phyloP scores from a whole-genome alignment of 768 basidiomycete species.

The Clitopilus hobsonii region DNA sequence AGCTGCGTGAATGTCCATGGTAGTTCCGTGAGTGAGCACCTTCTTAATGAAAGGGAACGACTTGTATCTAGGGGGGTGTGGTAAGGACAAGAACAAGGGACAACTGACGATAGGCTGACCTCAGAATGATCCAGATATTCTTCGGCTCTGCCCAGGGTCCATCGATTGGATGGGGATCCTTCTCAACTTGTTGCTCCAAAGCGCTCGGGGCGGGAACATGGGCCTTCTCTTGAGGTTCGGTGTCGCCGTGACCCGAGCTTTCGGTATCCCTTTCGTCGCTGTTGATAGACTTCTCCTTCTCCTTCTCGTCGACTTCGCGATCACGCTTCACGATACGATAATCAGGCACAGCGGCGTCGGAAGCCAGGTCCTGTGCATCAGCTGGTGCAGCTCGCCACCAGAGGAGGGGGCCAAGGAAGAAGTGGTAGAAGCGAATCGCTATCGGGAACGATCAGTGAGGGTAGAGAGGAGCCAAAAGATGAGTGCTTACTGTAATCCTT shows the following conservation, averaged over 20 bases:
- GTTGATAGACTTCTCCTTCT: neutral
- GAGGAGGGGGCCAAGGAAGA: slow-evolving; percentile 22
- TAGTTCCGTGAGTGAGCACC: slow-evolving; percentile 15
- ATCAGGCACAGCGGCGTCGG: slow-evolving; percentile 17
- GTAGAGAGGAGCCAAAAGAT: neutral
- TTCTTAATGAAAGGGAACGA: slow-evolving; percentile 16
- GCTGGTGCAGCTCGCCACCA: slow-evolving; percentile 20
- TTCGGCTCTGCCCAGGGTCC: slow-evolving; percentile 20
- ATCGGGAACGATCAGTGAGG: neutral
- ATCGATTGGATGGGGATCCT: slow-evolving; percentile 16
- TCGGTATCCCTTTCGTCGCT: neutral
- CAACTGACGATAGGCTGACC: slow-evolving; percentile 1
- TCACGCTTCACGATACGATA: slow-evolving; percentile 16
- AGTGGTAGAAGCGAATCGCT: slow-evolving; percentile 24
- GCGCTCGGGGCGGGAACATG: neutral
- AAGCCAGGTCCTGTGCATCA: slow-evolving; percentile 10
- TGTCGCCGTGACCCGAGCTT: neutral
- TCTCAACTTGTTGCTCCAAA: neutral
- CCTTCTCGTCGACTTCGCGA: slow-evolving; percentile 1
- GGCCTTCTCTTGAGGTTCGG: no score
- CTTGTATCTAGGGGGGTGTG: slow-evolving; percentile 12
- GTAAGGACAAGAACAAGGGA: neutral
- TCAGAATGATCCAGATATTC: slow-evolving; percentile 20
- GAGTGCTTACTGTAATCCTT: slow-evolving; percentile 23
- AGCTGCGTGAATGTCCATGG: slow-evolving; percentile 18